Evolutionary conservation across 257 asterid genomes (phyloP).

Genomic region (Nemophila menziesii): DNA sequence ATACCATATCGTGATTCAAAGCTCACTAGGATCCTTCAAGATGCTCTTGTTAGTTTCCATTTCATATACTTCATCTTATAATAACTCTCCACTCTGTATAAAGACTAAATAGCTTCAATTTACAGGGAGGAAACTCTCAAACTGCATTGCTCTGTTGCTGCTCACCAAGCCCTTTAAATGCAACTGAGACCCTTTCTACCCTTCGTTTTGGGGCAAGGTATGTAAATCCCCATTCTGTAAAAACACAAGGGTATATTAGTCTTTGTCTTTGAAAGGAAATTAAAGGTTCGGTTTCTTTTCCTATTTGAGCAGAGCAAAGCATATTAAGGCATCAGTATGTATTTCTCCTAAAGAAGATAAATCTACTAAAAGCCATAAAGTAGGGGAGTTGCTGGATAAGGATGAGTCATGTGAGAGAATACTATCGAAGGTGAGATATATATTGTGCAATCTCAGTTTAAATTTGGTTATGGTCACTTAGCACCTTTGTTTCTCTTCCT

Average conservation of each 20-base stretch:
- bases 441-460: conserved; percentile 5
- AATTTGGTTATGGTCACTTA: conserved; percentile 13
- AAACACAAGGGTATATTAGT: background rate
- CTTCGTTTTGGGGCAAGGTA: conserved; percentile 89
- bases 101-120: conserved; percentile 18
- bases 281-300: conserved; percentile 13
- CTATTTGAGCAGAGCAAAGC: conserved; percentile 55
- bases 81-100: background rate
- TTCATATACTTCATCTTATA: conserved; percentile 5
- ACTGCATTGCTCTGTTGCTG: conserved; percentile 84
- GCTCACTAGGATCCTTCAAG: conserved; percentile 79
- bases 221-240: conserved; percentile 5
- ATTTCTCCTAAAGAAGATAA: conserved; percentile 28
- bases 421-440: conserved; percentile 38
- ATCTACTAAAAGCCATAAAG: conserved; percentile 17
- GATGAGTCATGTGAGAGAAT: conserved; percentile 49
- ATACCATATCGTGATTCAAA: conserved; percentile 83
- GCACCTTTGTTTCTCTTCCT: conserved; percentile 11
- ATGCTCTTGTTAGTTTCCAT: conserved; percentile 53
- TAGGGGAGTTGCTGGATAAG: conserved; percentile 15
- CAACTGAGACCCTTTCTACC: conserved; percentile 68
- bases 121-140: conserved; percentile 69
- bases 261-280: conserved; percentile 3
- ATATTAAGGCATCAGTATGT: conserved; percentile 47
- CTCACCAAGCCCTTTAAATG: conserved; percentile 77